A percentile compares a stretch with the other conserved stretches of the same genome.
Evolutionary conservation across 352 stramenopile genomes (phyloP).

Genomic region (Phytophthora sansomeana): DNA sequence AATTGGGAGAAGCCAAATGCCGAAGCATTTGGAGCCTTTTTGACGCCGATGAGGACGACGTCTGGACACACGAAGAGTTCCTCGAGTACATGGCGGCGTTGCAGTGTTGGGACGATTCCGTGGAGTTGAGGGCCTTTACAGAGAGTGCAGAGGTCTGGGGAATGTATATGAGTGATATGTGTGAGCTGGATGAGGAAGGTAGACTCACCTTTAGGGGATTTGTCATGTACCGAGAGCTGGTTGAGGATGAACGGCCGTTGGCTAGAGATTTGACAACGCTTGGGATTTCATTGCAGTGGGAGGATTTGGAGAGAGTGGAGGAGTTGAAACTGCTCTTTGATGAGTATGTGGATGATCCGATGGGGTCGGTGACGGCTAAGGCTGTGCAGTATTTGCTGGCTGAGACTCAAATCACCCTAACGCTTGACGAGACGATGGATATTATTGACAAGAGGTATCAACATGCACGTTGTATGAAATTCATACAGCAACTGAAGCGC

Average conservation of each 20-base stretch:
- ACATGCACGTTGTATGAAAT: constrained; percentile 51
- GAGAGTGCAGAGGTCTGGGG: constrained; percentile 57
- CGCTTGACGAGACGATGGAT: constrained; percentile 47
- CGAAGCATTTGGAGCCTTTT: constrained; percentile 58
- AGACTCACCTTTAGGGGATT: constrained; percentile 71
- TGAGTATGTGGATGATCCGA: constrained; percentile 53
- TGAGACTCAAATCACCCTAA: constrained; percentile 45
- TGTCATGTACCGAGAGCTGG: constrained; percentile 55
- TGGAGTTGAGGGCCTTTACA: constrained; percentile 46
- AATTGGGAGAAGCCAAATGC: constrained; percentile 62
- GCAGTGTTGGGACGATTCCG: constrained; percentile 19
- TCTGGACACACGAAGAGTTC: constrained; percentile 69
- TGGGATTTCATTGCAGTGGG: constrained; percentile 52
- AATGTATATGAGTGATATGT: constrained; percentile 74
- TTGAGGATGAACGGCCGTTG: constrained; percentile 54
- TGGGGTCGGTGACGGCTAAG: constrained; percentile 43
- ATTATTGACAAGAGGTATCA: constrained; percentile 48
- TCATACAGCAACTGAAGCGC: constrained; percentile 55
- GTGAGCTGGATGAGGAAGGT: constrained; percentile 43
- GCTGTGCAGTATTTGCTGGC: constrained; percentile 59
- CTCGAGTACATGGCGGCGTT: constrained; percentile 63
- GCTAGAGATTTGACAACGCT: constrained; percentile 50
- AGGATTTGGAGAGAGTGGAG: constrained; percentile 33
- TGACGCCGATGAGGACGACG: constrained; percentile 58
- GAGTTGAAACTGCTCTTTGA: constrained; percentile 45